These are phyloP conservation scores for Inonotus hispidus DNA, from an alignment of 1,284 basidiomycete genomes.

Conservation along the genomic window DNA sequence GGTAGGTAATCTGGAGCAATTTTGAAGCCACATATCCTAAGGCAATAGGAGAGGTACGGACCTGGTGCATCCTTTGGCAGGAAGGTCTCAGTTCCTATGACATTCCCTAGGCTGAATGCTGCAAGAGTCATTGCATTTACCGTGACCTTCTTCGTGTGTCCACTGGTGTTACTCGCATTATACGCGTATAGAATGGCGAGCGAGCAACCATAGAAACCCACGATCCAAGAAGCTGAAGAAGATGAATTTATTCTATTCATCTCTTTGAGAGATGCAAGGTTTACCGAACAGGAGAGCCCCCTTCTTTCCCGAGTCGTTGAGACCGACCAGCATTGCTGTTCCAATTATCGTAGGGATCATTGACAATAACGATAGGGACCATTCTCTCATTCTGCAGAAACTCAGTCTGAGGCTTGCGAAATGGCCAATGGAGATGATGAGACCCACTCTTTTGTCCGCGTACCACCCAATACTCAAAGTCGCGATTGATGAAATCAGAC, in stretches of 20 bases:
- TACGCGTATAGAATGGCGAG: constrained; percentile 60
- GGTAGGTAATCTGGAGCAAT: constrained; percentile 27
- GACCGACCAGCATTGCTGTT: constrained; percentile 51
- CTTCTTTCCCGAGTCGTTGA: constrained; percentile 45
- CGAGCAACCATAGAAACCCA: constrained; percentile 54
- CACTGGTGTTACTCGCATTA: constrained; percentile 61
- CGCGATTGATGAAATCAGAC: constrained; percentile 42
- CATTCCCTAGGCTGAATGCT: constrained; percentile 53
- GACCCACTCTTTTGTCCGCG: constrained; percentile 51
- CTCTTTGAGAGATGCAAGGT: neutral
- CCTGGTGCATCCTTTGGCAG: constrained; percentile 56
- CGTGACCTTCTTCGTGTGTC: constrained; percentile 64
- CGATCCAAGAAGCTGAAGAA: constrained; percentile 45
- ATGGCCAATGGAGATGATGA: neutral
- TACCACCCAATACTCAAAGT: constrained; percentile 57
- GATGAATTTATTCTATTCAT: neutral
- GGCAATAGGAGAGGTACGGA: constrained; percentile 32
- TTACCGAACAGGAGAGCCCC: constrained; percentile 51
- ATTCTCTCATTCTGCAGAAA: constrained; percentile 50
- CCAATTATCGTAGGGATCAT: constrained; percentile 60
- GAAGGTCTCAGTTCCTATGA: constrained; percentile 58
- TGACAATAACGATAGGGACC: constrained; percentile 56
- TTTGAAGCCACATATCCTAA: neutral
- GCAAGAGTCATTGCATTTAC: constrained; percentile 58
- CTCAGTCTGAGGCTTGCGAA: neutral